phyloP scores from a whole-genome alignment of 257 asterid species.

The Plectranthus barbatus region DNA sequence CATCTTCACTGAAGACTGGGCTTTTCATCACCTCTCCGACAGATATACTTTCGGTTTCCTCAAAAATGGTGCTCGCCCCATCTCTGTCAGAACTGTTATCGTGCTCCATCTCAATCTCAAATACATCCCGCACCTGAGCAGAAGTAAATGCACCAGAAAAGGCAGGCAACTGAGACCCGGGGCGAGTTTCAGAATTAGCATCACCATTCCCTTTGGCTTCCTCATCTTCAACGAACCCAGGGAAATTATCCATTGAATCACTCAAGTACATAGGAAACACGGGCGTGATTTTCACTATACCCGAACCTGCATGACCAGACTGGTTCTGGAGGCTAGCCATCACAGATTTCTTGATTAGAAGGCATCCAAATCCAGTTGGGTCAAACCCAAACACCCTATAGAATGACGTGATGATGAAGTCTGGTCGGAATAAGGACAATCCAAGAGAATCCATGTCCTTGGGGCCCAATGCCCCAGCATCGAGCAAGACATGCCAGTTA shows the following conservation, averaged over 20 bases:
- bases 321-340: constrained; percentile 88
- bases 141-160: constrained; percentile 97
- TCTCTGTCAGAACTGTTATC: constrained; percentile 87
- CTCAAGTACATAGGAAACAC: constrained; percentile 83
- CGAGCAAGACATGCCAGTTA: constrained; percentile 97
- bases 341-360: constrained; percentile 88
- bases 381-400: constrained; percentile 95
- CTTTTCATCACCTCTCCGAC: constrained; percentile 96
- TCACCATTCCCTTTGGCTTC: constrained; percentile 55
- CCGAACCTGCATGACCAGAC: constrained; percentile 92
- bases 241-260: constrained; percentile 86
- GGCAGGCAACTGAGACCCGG: constrained; percentile 82
- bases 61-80: constrained; percentile 91
- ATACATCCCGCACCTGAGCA: constrained; percentile 93
- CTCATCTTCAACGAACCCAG: constrained; percentile 69
- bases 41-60: constrained; percentile 84
- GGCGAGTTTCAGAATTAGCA: constrained; percentile 44
- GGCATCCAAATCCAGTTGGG: constrained; percentile 98
- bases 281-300: constrained; percentile 87
- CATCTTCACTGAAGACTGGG: constrained; percentile 95
- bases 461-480: constrained; percentile 98
- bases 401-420: constrained; percentile 89
- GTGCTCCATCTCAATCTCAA: constrained; percentile 85
- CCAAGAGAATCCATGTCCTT: constrained; percentile 99
- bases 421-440: constrained; percentile 88